Percentiles rank a stretch among this genome's conserved stretches.
phyloP scores from a whole-genome alignment of 164 flowering plant genomes.

The grape (Vitis vinifera) region ASM3070453v1 NC_081811.1:1675501-1676000 shows the following conservation, averaged over 20 bases:
- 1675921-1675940: no score
- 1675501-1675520: background rate
- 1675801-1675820: no score
- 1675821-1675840: no score
- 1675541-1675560: constrained; percentile 19
- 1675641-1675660: constrained; percentile 19
- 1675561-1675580: constrained; percentile 26
- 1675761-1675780: no score
- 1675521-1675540: constrained; percentile 37
- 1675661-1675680: constrained; percentile 16
- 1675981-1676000: no score
- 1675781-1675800: no score
- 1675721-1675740: background rate
- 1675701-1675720: background rate
- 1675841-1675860: no score
- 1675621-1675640: constrained; percentile 18
- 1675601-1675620: constrained; percentile 58
- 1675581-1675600: constrained; percentile 29
- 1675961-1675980: no score
- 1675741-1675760: background rate
- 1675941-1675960: no score
- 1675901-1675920: no score
- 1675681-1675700: constrained; percentile 24
- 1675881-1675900: no score
- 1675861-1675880: no score